phyloP scores from a whole-genome alignment of 805 yeast genomes.

The Sugiyamaella floridensis region DNA sequence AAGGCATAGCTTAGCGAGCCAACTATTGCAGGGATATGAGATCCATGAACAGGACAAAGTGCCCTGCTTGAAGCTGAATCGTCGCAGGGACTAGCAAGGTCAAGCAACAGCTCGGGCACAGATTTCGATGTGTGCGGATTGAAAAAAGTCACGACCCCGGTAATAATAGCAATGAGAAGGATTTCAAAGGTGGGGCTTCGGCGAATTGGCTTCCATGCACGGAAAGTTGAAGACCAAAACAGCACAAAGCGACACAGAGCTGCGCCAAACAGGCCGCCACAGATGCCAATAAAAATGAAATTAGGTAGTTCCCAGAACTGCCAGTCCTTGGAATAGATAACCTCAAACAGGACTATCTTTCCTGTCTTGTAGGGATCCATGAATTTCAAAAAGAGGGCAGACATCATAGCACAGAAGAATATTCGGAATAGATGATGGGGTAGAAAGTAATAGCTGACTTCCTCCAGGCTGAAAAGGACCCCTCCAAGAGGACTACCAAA shows the following conservation, averaged over 20 bases:
- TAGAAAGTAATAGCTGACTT: constrained; percentile 49
- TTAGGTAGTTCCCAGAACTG: constrained; percentile 40
- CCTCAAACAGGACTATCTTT: constrained; percentile 49
- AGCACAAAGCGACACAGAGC: constrained; percentile 39
- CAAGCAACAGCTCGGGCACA: constrained; percentile 42
- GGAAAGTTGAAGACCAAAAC: constrained; percentile 38
- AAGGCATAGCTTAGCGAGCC: constrained; percentile 37
- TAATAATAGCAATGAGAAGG: constrained; percentile 37
- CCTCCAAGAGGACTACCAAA: constrained; percentile 59
- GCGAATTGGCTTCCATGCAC: constrained; percentile 31
- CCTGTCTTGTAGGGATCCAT: constrained; percentile 56
- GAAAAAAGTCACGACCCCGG: constrained; percentile 42
- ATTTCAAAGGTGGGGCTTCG: constrained; percentile 42
- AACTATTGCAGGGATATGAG: constrained; percentile 31
- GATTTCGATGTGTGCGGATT: constrained; percentile 46
- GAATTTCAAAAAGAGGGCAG: constrained; percentile 46
- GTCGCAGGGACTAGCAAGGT: constrained; percentile 45
- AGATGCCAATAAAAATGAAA: constrained; percentile 42
- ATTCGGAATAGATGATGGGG: constrained; percentile 48
- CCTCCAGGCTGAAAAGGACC: constrained; percentile 50
- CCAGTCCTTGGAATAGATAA: constrained; percentile 47
- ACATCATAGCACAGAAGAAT: constrained; percentile 49
- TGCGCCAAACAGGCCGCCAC: constrained; percentile 52
- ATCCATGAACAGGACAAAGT: constrained; percentile 26
- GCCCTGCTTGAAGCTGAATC: constrained; percentile 8